Base-by-base conservation (phyloP, 768 basidiomycete genomes). In the Russula sp. region DNA sequence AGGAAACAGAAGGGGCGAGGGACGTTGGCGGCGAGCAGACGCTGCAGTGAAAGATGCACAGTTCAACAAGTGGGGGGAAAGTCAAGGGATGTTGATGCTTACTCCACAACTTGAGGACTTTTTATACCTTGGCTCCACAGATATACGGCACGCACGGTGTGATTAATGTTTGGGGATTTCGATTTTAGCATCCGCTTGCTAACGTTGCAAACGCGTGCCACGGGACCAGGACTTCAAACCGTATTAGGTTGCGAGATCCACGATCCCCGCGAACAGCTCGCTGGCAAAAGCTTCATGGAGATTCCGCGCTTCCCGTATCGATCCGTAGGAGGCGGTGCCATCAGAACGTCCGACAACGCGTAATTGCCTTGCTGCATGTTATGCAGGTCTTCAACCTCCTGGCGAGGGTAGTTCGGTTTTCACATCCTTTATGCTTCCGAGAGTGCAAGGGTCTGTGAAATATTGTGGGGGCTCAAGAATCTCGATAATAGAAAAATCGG, bases 301-400 rank as follows among this genome's bases (percentile, higher is more conserved):
- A 55, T 60, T 39, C 63, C 40, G 53, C 58, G 27, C 58, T 39
- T 53, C 22, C 58, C 54, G 62, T 50, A 64, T 64, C 63, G 63
- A 64, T 64, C 63, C 63, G 63, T 56, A 20, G 18, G 32, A 27
- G 40, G 40, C 49, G 49, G 54, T 51, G 32, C 54, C 10, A 55
- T 55, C 58, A 39, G 54, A 50, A 42, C 22, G 22, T 20, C 53
- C 20, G 11, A 22, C 22, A 34, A 14, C 22, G 48, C 18, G 47
- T 27, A 59, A 45, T 48, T 20, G 31, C 11, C n/a, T 48, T 34
- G 40, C 20, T 31, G 14, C 49, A 48, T 22, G 20, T 47, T 47
- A 11, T 20, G 45, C 45, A 55, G n/a, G 35, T 20, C 2, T 47
- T 47, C 35, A 52, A 53, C 52, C 34, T 60, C 22, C 52, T 49